A percentile compares a stretch with the other conserved stretches of the same genome.
phyloP scores from a whole-genome alignment of 257 asterid genomes.

The Nicotiana attenuata region DNA sequence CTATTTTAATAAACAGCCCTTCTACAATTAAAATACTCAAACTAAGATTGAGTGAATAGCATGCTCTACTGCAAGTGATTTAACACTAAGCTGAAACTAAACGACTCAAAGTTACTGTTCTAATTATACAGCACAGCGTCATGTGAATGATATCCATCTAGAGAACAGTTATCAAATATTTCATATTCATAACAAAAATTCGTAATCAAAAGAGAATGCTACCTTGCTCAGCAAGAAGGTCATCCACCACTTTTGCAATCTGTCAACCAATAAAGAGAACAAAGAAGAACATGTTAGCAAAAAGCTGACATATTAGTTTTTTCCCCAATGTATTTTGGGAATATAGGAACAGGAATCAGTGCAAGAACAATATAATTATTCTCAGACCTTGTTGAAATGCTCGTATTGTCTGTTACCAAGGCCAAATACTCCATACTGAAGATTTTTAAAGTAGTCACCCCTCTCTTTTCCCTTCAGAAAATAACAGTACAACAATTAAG shows the following conservation, averaged over 20 bases:
- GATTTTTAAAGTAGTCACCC: constrained; percentile 76
- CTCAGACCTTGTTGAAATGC: constrained; percentile 92
- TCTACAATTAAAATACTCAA: neutral
- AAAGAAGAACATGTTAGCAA: constrained; percentile 3
- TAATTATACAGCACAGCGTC: neutral
- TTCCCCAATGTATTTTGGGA: neutral
- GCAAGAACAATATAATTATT: neutral
- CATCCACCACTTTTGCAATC: constrained; percentile 88
- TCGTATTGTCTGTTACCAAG: constrained; percentile 98
- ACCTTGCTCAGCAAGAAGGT: constrained; percentile 71
- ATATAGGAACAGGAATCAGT: neutral
- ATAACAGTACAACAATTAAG: constrained; percentile 14
- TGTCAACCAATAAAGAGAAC: constrained; percentile 29
- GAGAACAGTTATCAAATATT: neutral
- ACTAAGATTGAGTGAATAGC: neutral
- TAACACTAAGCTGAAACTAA: neutral
- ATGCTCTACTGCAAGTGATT: neutral
- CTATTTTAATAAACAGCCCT: neutral
- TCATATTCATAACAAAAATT: neutral
- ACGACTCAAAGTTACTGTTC: neutral
- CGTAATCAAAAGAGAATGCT: constrained; percentile 9
- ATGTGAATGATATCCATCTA: neutral
- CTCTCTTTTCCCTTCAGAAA: constrained; percentile 62
- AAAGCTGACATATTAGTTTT: constrained; percentile 4
- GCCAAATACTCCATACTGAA: constrained; percentile 86